These are phyloP conservation scores for Phlebopus sp. DNA, from an alignment of 1,284 basidiomycete genomes.

Conservation along the genomic window DNA sequence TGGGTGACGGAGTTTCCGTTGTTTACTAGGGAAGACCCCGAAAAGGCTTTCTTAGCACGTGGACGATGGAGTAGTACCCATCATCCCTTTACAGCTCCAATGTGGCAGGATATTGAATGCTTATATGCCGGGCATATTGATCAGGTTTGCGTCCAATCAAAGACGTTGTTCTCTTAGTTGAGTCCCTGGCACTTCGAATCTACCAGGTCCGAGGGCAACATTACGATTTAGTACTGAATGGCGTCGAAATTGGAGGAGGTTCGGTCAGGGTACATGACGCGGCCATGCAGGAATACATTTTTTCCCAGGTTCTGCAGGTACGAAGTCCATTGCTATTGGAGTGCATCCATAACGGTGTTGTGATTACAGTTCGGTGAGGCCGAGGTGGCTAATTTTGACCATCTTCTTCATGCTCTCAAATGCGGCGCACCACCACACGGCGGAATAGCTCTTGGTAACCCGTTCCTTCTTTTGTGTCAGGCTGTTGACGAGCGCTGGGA, in stretches of 20 bases:
- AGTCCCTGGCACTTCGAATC: slow-evolving; percentile 7
- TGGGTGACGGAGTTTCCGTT: slow-evolving; percentile 97
- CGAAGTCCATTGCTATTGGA: slow-evolving; percentile 18
- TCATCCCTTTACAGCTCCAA: slow-evolving; percentile 96
- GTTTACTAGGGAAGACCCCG: slow-evolving; percentile 84
- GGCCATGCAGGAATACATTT: slow-evolving; percentile 80
- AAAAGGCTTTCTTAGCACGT: slow-evolving; percentile 81
- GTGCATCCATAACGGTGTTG: slow-evolving; percentile 1
- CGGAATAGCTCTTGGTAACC: slow-evolving; percentile 84
- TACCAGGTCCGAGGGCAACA: slow-evolving; percentile 87
- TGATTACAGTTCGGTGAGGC: slow-evolving; percentile 59
- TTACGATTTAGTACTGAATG: slow-evolving; percentile 96
- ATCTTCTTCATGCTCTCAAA: slow-evolving; percentile 81
- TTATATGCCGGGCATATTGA: slow-evolving; percentile 69
- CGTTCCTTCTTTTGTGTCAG: slow-evolving; percentile 10
- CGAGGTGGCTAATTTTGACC: slow-evolving; percentile 77
- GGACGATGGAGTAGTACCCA: slow-evolving; percentile 91
- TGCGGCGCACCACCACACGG: slow-evolving; percentile 94
- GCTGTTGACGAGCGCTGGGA: slow-evolving; percentile 9
- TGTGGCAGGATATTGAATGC: slow-evolving; percentile 78
- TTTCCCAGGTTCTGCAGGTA: slow-evolving; percentile 77
- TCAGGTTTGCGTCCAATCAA: slow-evolving; percentile 44
- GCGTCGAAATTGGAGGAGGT: slow-evolving; percentile 91
- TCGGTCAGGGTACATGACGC: slow-evolving; percentile 92
- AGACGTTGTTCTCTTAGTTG: slow-evolving; percentile 8